Conservation (phyloP, 2,329 filamentous ascomycete species). For the Xylaria hypoxylon region DNA sequence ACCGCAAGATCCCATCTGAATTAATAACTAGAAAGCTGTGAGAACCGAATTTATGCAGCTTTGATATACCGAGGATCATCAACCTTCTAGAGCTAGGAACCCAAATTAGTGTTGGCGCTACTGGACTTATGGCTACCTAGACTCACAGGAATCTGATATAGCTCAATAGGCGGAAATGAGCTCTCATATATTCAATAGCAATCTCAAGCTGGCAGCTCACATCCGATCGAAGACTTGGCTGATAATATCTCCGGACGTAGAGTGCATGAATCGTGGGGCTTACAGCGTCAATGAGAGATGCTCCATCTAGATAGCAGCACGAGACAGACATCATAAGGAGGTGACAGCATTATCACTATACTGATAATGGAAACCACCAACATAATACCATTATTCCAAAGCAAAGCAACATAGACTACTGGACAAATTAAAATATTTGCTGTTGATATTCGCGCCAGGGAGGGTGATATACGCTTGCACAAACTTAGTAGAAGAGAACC, state of each 20-base stretch:
- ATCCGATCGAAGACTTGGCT: no score
- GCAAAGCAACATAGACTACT: background rate
- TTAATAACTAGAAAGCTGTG: background rate
- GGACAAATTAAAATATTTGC: background rate
- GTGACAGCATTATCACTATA: background rate
- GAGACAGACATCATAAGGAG: background rate
- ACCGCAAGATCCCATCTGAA: background rate
- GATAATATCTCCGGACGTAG: no score
- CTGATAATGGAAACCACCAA: background rate
- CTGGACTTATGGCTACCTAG: background rate
- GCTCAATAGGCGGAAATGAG: background rate
- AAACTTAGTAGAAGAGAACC: background rate
- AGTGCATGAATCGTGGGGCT: background rate
- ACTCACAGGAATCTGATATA: background rate
- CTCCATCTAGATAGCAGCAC: background rate
- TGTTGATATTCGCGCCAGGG: background rate
- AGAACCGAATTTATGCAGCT: background rate
- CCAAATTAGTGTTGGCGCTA: no score
- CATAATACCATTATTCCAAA: background rate
- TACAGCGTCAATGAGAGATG: background rate
- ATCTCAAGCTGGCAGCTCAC: no score
- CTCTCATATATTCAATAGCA: background rate
- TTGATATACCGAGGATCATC: background rate
- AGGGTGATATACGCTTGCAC: background rate
- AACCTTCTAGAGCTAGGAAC: background rate